Conservation (phyloP, 805 yeast genomes). For the Metschnikowia gelsemii region DNA sequence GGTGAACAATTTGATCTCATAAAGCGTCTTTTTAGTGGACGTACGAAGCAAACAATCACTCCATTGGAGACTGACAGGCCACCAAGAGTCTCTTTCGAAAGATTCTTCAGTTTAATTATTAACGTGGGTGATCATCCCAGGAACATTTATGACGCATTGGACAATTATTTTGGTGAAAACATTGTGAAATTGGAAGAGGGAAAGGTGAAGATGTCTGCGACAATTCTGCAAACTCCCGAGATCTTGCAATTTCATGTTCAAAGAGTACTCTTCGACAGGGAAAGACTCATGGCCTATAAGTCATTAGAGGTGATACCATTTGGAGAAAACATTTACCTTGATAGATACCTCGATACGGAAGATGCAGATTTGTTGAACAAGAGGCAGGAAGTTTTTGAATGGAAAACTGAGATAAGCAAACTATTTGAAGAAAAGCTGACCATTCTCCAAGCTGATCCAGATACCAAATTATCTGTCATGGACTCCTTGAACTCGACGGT, state of each 20-base stretch:
- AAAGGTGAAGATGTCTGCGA: conserved; percentile 67
- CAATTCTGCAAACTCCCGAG: conserved; percentile 71
- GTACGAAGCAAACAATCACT: conserved; percentile 70
- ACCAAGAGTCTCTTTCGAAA: conserved; percentile 49
- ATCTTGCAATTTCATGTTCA: conserved; percentile 90
- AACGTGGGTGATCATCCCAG: conserved; percentile 87
- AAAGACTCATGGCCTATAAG: conserved; percentile 70
- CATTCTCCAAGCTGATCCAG: conserved; percentile 43
- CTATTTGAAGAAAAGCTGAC: conserved; percentile 45
- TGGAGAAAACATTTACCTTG: conserved; percentile 75
- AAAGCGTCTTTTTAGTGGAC: conserved; percentile 81
- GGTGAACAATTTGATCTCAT: conserved; percentile 82
- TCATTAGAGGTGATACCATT: conserved; percentile 81
- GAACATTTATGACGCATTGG: conserved; percentile 87
- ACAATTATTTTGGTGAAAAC: conserved; percentile 77
- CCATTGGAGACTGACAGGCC: conserved; percentile 42
- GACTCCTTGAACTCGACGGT: conserved; percentile 53
- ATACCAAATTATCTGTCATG: conserved; percentile 32
- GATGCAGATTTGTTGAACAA: conserved; percentile 52
- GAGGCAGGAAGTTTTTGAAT: conserved; percentile 55
- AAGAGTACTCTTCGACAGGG: conserved; percentile 86
- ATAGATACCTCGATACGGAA: conserved; percentile 76
- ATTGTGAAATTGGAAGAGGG: conserved; percentile 68
- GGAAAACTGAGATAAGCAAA: conserved; percentile 56
- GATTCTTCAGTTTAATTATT: conserved; percentile 78